Evolutionary conservation across 768 basidiomycete genomes (phyloP), one percentile per base, ranked within the genome.

Genomic region (Lactarius sp.): DNA sequence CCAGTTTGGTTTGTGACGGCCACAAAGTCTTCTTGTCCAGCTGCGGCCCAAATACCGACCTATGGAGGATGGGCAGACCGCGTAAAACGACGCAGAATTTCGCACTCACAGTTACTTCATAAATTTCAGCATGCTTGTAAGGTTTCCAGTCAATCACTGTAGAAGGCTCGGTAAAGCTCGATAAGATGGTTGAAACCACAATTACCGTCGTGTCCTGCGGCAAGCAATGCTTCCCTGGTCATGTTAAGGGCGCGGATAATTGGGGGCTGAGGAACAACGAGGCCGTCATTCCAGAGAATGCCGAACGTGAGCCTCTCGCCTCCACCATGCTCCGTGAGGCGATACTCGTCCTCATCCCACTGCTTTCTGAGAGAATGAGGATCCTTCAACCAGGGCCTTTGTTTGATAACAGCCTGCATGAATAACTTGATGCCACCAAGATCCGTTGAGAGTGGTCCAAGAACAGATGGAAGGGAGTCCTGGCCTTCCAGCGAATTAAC

Each of bases 401-500:
- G 69, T 65, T 78, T 80, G 16, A 87, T 69, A 27, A 94, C 80
- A 1, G 83, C 80, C 71, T 86, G 79, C 72, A 83, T 81, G 73
- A 94, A 92, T 0, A 73, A 66, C 70, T 83, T 86, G 60, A 94
- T 72, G n/a, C 81, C 88, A 10, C 71, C 75, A 52, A 92, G 66
- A 39, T 82, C 82, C 49, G 74, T 77, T 2, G 83, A 76, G 56
- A 92, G 76, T 6, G 92, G 92, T 0, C 92, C 92, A 12, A 92
- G 77, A 34, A 92, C 87, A 3, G 89, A 89, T 4, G 76, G 76
- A 33, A 90, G 69, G 16, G 85, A 83, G 64, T 92, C 89, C 70
- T 87, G 84, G 22, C 92, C 92, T 71, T 86, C 81, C 33, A 85
- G 69, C 2, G 84, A 81, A 72, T 87, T 90, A 3, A 79, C 75